These are phyloP conservation scores for Fusarium hostae DNA, from an alignment of 2,329 filamentous ascomycete species.

Conservation along the genomic window DNA sequence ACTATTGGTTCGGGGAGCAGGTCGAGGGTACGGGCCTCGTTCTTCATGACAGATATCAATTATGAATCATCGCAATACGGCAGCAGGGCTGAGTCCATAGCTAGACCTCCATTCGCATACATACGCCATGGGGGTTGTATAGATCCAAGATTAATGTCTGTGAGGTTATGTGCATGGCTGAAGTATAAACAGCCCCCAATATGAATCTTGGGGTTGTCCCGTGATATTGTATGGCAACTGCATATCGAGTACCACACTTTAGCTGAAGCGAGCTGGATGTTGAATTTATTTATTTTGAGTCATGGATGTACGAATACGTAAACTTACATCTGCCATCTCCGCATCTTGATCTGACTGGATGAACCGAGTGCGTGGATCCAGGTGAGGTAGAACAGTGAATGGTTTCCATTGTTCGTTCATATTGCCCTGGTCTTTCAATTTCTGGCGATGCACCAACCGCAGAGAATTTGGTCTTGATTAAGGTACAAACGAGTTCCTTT, in stretches of 20 bases:
- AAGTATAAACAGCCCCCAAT: slow-evolving; percentile 5
- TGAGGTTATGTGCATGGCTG: background rate
- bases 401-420: background rate
- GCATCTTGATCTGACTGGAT: background rate
- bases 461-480: no score
- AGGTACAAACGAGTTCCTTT: background rate
- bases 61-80: background rate
- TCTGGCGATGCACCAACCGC: background rate
- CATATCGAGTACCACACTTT: background rate
- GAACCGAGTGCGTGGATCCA: background rate
- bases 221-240: background rate
- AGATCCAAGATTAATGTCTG: background rate
- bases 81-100: background rate
- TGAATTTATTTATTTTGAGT: background rate
- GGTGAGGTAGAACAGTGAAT: background rate
- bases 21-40: background rate
- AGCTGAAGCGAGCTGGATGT: background rate
- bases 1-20: background rate
- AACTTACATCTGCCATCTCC: background rate
- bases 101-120: background rate
- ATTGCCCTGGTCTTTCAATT: background rate
- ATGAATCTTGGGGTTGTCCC: background rate
- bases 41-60: background rate
- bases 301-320: background rate
- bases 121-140: background rate